Base-by-base conservation (phyloP, 176 grass and related monocot species). In the Musa itinerans region DNA sequence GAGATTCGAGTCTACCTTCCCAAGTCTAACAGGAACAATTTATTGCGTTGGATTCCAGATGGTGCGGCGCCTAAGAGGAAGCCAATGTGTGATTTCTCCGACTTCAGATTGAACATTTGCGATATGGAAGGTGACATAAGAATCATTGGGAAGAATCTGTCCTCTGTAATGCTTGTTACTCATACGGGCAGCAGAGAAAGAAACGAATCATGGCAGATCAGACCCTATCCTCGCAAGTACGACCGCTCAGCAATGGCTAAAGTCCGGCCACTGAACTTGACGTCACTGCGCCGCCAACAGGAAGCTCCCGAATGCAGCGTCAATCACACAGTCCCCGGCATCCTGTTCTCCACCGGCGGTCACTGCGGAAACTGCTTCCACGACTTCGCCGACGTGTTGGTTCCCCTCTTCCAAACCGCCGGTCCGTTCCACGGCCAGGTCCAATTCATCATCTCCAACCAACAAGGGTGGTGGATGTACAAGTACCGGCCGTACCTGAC, bases 181-280 rank as follows among this genome's bases (percentile, higher is more conserved):
- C 77, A 76, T 85, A 78, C 81, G 76, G 56, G 80, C 77, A 43
- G 76, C 53, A 0, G 69, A 17, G 59, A 43, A 21, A 26, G 78
- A 64, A 74, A 90, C 29, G 84, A 79, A 67, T 59, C 83, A 50
- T 96, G 83, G 88, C 83, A 77, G 74, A 89, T 96, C 23, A 88
- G 88, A 78, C 92, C 92, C 0, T 96, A 91, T 74, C 83, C 88
- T 54, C 88, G 92, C 64, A 96, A 96, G 78, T 89, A 82, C 1
- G 92, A 96, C 26, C 68, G 63, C 68, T 84, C 76, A 58, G 75
- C 86, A 68, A 89, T 91, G 65, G 86, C 82, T 58, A 80, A 83
- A 20, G 85, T 91, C 58, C 59, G 88, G 54, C 80, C 85, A 0
- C 75, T 96, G 25, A 81, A 82, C 50, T 81, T 85, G 2, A 89